Evolutionary conservation across 345 rosid species (phyloP), one percentile per base, ranked within the genome.

Genomic region (Rhodamnia argentea): DNA sequence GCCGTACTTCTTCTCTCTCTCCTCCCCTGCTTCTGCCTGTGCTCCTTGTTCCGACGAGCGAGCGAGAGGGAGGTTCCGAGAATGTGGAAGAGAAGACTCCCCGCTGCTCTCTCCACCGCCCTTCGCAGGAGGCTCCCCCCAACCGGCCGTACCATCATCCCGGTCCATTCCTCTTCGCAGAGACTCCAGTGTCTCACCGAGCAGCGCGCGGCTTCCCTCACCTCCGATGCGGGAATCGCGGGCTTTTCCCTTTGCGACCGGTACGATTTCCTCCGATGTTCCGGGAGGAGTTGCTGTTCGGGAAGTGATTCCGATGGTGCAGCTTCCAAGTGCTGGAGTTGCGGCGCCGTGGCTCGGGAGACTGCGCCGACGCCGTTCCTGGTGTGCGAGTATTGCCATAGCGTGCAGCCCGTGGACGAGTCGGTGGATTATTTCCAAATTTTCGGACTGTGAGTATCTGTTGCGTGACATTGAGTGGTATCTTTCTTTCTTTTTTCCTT

Each of bases 381-480:
- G 86, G 91, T 90, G 44, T 97, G 99, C 85, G 84, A 93, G 23
- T 91, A 93, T 0, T 97, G 99, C 88, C 89, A 93, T 37, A 90
- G 92, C 85, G 92, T 97, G 87, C 99, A 96, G 91, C 98, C 99
- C 22, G 90, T 94, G 55, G 98, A 96, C 90, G 92, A 84, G 26
- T 95, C 97, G 29, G 90, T 93, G 24, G 91, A 97, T 87, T 97
- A 94, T 88, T 97, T 96, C 85, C 94, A 93, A 82, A 92, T 97
- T 64, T 94, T 96, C 87, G 96, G 95, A 84, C 84, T 96, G 99
- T 97, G 89, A 94, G 94, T 92, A 15, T 57, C 83, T 84, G 75
- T 62, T 62, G 75, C 42, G 22, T 10, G 47, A 40, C 78, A 37
- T 70, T 32, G 78, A 70, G 32, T 18, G 78, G 13, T 9, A 40